Evolutionary conservation across 2,329 filamentous ascomycete genomes (phyloP).

Genomic region (Sclerotinia trifoliorum): DNA sequence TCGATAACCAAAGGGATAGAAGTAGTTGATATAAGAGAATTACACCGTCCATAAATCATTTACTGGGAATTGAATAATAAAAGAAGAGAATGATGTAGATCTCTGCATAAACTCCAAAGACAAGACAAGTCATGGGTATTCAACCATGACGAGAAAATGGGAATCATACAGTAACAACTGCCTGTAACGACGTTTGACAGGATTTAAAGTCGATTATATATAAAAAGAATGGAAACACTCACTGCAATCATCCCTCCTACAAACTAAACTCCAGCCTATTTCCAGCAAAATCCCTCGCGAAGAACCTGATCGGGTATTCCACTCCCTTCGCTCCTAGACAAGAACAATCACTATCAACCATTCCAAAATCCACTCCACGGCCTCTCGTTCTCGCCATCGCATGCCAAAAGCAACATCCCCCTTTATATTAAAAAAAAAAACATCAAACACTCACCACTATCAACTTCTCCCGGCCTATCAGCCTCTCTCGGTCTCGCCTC

Average conservation of each 20-base stretch:
- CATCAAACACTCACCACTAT: slow-evolving; percentile 41
- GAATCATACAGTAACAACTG: not conserved
- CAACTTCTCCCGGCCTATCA: slow-evolving; percentile 53
- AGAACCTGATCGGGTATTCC: slow-evolving; percentile 62
- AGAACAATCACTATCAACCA: not conserved
- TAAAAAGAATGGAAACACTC: not conserved
- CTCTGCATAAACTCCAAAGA: too few relatives aligned
- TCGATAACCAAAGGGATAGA: not conserved
- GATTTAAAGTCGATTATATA: not conserved
- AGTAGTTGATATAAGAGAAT: not conserved
- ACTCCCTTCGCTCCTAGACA: slow-evolving; percentile 49
- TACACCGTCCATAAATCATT: not conserved
- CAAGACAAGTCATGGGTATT: not conserved
- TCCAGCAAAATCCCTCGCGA: slow-evolving; percentile 57
- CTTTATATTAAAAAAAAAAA: not conserved
- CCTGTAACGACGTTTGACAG: not conserved
- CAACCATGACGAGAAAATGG: not conserved
- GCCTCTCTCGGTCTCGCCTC: slow-evolving; percentile 52
- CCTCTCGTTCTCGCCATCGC: not conserved
- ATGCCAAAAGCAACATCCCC: not conserved
- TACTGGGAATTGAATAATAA: not conserved
- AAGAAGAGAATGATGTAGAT: too few relatives aligned
- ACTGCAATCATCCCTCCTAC: slow-evolving; percentile 31
- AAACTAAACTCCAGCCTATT: slow-evolving; percentile 55
- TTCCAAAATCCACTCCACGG: too few relatives aligned